Base-by-base conservation (phyloP, 2,329 filamentous ascomycete species). In the Aspergillus melleus region DNA sequence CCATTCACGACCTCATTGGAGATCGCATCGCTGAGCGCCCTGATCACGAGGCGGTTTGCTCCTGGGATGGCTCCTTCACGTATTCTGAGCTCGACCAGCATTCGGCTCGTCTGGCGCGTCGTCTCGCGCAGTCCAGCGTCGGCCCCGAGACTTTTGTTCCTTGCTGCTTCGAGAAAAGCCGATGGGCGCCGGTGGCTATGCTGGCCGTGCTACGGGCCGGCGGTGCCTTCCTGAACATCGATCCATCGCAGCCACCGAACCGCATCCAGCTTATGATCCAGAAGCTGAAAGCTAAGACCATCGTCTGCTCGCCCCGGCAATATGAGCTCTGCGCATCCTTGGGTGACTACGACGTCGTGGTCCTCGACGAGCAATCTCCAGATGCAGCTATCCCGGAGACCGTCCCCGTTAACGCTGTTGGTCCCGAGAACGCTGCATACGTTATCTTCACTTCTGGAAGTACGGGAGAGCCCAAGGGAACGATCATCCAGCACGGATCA, bases 381-480 rank as follows among this genome's bases (percentile, higher is more conserved):
- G 49, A 54, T 8, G 30, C 39, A 12, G 32, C 39, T 1, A 55
- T 47, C 9, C 36, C 52, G 14, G 46, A 42, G 22, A 32, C 19
- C 6, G n/a, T 26, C 2, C 39, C 60, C 11, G 29, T 30, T 3
- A 26, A 24, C 10, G 14, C 24, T 22, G 59, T 53, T 49, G 46
- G 44, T 10, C 57, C 61, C 2, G 47, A 57, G 8, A 53, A 63
- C 30, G 50, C 56, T 10, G 59, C 59, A 10, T 63, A 61, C 54
- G 56, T 63, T 1, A 59, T 63, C 22, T 63, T 63, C 36, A 63
- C 61, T 8, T 63, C 61, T 10, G 61, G 61, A 14, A 61, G 56
- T 47, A 63, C 61, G 3, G 61, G 61, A 19, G 52, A 59, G 29
- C 61, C 61, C 20, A 63, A 63, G 36, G 61, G 61, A 10, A 61